Evolutionary conservation across 2,329 filamentous ascomycete species (phyloP).

Genomic region (Thelonectria blattea): DNA sequence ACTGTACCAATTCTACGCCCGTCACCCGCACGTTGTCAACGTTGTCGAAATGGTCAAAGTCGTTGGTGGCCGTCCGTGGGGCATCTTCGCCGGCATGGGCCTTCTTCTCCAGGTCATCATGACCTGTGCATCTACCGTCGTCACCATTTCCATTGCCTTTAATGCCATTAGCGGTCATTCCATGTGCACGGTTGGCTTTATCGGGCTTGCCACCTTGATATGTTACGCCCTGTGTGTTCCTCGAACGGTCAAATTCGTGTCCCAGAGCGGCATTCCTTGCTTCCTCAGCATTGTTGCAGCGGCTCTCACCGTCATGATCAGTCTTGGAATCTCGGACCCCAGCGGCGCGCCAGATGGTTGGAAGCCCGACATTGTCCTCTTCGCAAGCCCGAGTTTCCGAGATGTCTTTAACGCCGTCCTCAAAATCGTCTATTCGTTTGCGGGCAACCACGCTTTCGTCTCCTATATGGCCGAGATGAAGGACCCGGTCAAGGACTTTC

Average conservation of each 20-base stretch:
- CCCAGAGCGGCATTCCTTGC: slow-evolving; percentile 28
- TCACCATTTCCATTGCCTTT: slow-evolving; percentile 67
- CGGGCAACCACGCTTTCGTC: slow-evolving; percentile 35
- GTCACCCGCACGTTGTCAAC: slow-evolving; percentile 20
- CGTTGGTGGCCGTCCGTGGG: slow-evolving; percentile 22
- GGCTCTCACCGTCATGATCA: slow-evolving; percentile 32
- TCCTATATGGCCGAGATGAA: slow-evolving; percentile 33
- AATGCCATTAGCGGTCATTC: slow-evolving; percentile 68
- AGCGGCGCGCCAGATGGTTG: slow-evolving; percentile 20
- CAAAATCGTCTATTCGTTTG: slow-evolving; percentile 30
- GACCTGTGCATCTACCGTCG: slow-evolving; percentile 58
- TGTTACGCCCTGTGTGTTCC: slow-evolving; percentile 67
- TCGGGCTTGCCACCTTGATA: slow-evolving; percentile 63
- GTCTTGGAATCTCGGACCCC: slow-evolving; percentile 26
- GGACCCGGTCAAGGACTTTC: slow-evolving; percentile 29
- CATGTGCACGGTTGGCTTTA: slow-evolving; percentile 68
- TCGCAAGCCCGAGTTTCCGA: slow-evolving; percentile 21
- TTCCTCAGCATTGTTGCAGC: slow-evolving; percentile 31
- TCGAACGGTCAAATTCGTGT: slow-evolving; percentile 58
- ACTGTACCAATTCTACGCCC: slow-evolving; percentile 18
- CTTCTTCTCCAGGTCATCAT: slow-evolving; percentile 21
- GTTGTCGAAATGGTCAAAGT: slow-evolving; percentile 23
- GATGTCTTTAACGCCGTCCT: slow-evolving; percentile 23
- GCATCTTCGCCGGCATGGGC: slow-evolving; percentile 16
- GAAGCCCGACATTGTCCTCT: slow-evolving; percentile 21